Evolutionary conservation across 441 rosid species (phyloP).

Genomic region (Mallotus japonicus): DNA sequence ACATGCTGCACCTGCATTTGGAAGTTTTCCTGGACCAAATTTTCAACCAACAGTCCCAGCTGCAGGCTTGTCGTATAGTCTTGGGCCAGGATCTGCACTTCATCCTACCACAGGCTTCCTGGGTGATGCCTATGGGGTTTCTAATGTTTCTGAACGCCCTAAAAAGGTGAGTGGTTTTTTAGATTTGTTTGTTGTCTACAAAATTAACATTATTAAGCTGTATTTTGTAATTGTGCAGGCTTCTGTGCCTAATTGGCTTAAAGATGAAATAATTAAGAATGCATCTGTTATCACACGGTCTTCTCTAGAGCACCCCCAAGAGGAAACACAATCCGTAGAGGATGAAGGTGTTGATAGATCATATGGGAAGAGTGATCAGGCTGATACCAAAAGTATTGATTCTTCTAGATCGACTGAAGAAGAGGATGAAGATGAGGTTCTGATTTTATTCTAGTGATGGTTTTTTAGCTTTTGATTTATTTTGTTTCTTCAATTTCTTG

Average conservation of each 20-base stretch:
- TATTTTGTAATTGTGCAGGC: conserved; percentile 50
- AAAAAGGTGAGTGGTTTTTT: conserved; percentile 57
- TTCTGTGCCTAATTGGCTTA: conserved; percentile 95
- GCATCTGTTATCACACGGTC: conserved; percentile 66
- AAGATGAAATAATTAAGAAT: conserved; percentile 84
- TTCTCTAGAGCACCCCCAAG: conserved; percentile 49
- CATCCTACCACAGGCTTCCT: conserved; percentile 62
- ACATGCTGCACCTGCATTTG: conserved; percentile 64
- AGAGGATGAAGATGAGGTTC: conserved; percentile 89
- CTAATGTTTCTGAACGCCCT: conserved; percentile 67
- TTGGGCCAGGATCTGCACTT: conserved; percentile 54
- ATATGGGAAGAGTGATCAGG: conserved; percentile 47
- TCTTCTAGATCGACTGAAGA: conserved; percentile 77
- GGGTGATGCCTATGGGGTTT: conserved; percentile 68
- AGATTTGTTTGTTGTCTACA: conserved; percentile 20
- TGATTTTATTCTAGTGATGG: conserved; percentile 18
- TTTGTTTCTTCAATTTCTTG: background rate
- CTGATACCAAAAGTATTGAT: conserved; percentile 65
- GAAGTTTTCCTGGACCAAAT: conserved; percentile 61
- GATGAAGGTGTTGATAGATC: conserved; percentile 61
- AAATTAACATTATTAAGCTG: conserved; percentile 24
- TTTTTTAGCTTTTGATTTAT: conserved; percentile 17
- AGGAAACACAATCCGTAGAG: conserved; percentile 53
- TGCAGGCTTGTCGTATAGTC: conserved; percentile 50
- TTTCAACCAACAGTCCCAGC: conserved; percentile 58